Evolutionary conservation across 495 filamentous ascomycete species (phyloP), one percentile per base, ranked within the genome.

Genomic region (Xylaria venustula): DNA sequence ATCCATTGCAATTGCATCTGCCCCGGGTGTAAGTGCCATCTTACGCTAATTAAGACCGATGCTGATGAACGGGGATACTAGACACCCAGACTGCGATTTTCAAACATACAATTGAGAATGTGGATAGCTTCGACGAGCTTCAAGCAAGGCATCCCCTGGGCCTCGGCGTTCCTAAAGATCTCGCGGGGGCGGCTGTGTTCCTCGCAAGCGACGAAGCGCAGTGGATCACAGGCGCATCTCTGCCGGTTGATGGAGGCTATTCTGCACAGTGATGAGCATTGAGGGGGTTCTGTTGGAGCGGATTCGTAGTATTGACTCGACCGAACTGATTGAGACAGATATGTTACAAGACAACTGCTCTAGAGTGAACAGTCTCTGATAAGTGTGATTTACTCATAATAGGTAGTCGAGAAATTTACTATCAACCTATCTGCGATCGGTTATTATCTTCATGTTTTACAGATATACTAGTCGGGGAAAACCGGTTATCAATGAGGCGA

Each of bases 1-100:
- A 85, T 87, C 50, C 82, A 85, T 70, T 70, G 68, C 46, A 87
- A 87, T 70, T 78, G 77, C 0, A 62, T 86, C 15, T 83, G 79
- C 62, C 84, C 83, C 17, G 83, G 82, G 11, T 84, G 77, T 83
- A 70, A 71, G 77, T 74, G 37, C 48, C 26, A 7, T 14, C 4
- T 7, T 72, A 25, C 63, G 60, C n/a, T 56, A 70, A 30, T 17
- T 7, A 28, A 7, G 19, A 17, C 15, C n/a, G 3, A 30, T 14
- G 48, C 48, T 34, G 20, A 51, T 12, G 2, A 19, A 36, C 48
- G 1, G 7, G 9, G 2, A 5, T 34, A 5, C 11, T 20, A 51
- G 48, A 51, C 9, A 51, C 48, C 1, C 25, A 51, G 9, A 51
- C 50, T 25, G 50, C 32, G 25, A 53, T 26, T 53, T 15, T 40